These are phyloP conservation scores for Xylaria grammica DNA, from an alignment of 495 filamentous ascomycete species.

Conservation along the genomic window DNA sequence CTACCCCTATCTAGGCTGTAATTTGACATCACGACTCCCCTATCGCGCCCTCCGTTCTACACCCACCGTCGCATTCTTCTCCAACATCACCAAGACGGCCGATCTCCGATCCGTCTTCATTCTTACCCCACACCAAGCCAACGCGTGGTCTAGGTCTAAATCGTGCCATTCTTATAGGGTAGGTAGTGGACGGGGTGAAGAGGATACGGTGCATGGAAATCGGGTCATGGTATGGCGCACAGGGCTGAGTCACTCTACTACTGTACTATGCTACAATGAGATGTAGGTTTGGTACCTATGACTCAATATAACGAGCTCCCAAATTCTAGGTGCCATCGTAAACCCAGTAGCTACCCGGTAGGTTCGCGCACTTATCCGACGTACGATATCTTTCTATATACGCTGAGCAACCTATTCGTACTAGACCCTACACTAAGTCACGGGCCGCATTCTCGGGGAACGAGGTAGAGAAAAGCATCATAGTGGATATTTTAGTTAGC, in stretches of 20 bases:
- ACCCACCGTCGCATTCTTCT: not conserved
- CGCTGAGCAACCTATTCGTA: not conserved
- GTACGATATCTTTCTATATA: not conserved
- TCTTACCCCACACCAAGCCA: constrained; percentile 11
- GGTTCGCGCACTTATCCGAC: constrained; percentile 2
- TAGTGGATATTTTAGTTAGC: no score
- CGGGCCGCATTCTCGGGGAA: not conserved
- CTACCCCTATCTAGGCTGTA: no score
- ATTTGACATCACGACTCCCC: not conserved
- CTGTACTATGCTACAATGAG: not conserved
- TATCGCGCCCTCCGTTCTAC: not conserved
- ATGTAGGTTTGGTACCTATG: not conserved
- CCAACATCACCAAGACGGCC: not conserved
- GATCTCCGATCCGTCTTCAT: constrained; percentile 19
- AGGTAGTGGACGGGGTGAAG: not conserved
- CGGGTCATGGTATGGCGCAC: not conserved
- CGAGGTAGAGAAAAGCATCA: no score
- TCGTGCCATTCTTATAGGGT: not conserved
- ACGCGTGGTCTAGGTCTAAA: not conserved
- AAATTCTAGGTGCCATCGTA: not conserved
- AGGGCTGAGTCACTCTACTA: constrained; percentile 13
- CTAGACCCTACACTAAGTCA: no score
- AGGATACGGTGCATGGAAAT: not conserved
- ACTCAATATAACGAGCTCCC: not conserved
- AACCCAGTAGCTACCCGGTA: not conserved